These are phyloP conservation scores for Diphasiastrum complanatum DNA, from an alignment of 83 land plant species.

Conservation along the genomic window DNA sequence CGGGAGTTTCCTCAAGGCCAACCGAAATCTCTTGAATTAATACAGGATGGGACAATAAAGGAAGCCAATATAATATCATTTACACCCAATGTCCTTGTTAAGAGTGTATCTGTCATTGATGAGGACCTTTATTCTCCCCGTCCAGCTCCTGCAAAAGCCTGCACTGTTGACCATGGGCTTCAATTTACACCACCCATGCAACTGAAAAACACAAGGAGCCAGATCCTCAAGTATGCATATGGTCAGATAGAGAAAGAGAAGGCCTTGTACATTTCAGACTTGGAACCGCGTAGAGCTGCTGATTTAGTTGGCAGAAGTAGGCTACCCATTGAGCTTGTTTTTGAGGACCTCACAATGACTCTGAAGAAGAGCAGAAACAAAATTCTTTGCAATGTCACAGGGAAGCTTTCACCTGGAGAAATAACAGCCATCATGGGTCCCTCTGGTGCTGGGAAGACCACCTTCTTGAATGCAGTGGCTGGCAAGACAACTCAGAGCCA, in stretches of 20 bases:
- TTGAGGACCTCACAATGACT: conserved; percentile 63
- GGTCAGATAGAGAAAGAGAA: conserved; percentile 87
- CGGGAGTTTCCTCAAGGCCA: conserved; percentile 26
- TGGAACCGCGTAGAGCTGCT: conserved; percentile 48
- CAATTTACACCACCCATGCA: conserved; percentile 4
- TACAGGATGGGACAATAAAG: conserved; percentile 5
- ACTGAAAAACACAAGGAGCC: conserved; percentile 41
- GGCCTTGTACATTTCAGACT: conserved; percentile 33
- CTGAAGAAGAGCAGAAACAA: conserved; percentile 72
- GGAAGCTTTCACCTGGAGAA: conserved; percentile 75
- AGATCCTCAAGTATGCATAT: conserved; percentile 83
- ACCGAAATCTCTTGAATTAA: too few species aligned
- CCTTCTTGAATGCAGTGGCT: conserved; percentile 85
- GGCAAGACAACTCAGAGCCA: conserved; percentile 73
- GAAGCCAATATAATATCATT: conserved; percentile 20
- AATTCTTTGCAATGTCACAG: conserved; percentile 75
- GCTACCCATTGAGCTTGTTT: conserved; percentile 64
- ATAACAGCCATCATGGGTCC: conserved; percentile 98
- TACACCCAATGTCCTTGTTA: conserved; percentile 20
- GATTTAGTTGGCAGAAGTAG: conserved; percentile 40
- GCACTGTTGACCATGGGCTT: not conserved
- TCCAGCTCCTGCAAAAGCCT: conserved; percentile 22
- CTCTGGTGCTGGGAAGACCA: conserved; percentile 98
- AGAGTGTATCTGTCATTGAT: conserved; percentile 28
- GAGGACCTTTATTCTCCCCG: conserved; percentile 32